These are phyloP conservation scores for Pterula multifida DNA, from an alignment of 1,284 basidiomycete species.

Conservation along the genomic window DNA sequence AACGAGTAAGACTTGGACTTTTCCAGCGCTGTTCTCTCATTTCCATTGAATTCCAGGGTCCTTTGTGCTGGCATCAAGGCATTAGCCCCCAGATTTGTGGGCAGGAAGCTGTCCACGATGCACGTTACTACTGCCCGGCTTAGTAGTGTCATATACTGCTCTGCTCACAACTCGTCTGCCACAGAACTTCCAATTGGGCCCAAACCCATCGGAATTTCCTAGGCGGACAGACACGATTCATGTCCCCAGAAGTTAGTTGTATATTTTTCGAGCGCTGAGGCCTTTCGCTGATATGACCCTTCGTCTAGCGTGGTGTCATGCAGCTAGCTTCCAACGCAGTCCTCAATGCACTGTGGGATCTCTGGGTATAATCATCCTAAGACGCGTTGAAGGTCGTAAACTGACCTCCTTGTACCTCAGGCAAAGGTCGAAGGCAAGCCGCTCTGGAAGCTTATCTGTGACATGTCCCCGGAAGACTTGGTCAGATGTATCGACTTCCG, in stretches of 20 bases:
- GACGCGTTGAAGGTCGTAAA: too few species aligned
- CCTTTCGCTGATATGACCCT: not conserved
- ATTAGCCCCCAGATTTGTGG: constrained; percentile 53
- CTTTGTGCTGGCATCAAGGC: constrained; percentile 55
- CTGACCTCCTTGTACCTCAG: constrained; percentile 29
- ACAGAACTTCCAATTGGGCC: constrained; percentile 51
- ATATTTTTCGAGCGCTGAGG: constrained; percentile 29
- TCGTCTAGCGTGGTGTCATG: constrained; percentile 53
- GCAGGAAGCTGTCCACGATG: constrained; percentile 22
- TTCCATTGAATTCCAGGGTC: constrained; percentile 13
- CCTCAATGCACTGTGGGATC: constrained; percentile 49
- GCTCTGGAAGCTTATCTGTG: constrained; percentile 56
- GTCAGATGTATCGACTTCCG: constrained; percentile 62
- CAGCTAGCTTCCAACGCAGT: constrained; percentile 54
- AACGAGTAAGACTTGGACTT: constrained; percentile 51
- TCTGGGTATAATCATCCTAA: constrained; percentile 13
- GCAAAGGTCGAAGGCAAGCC: constrained; percentile 38
- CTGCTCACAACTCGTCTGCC: constrained; percentile 56
- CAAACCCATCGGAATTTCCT: constrained; percentile 17
- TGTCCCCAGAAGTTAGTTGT: constrained; percentile 3
- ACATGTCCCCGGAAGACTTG: constrained; percentile 62
- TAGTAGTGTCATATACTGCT: constrained; percentile 29
- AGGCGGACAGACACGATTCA: constrained; percentile 55
- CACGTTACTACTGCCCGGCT: not conserved
- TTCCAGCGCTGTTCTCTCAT: not conserved